Conservation (phyloP, 2,329 filamentous ascomycete species). For the Hymenotorrendiella dingleyae region DNA sequence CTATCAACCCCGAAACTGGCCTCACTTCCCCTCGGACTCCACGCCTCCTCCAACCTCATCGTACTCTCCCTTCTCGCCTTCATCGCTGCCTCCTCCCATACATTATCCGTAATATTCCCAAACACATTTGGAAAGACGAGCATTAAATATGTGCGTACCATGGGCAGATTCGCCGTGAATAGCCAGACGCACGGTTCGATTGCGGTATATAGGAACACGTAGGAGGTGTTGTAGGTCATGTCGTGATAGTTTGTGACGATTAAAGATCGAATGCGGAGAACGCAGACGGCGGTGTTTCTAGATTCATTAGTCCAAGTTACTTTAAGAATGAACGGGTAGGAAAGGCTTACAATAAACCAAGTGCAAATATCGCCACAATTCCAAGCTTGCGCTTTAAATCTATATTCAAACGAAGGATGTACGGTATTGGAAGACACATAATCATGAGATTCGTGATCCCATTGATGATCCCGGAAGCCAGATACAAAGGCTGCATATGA, state of each 20-base stretch:
- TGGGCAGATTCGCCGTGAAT: conserved; percentile 32
- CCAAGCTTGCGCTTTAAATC: conserved; percentile 29
- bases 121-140: conserved; percentile 4
- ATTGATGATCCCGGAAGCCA: conserved; percentile 20
- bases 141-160: conserved; percentile 11
- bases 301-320: not conserved
- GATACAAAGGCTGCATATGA: conserved; percentile 2
- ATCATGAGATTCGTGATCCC: conserved; percentile 32
- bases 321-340: not conserved
- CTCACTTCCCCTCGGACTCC: not conserved
- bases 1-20: not conserved
- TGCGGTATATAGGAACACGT: conserved; percentile 26
- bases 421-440: conserved; percentile 30
- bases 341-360: conserved; percentile 29
- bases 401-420: conserved; percentile 31
- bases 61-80: not conserved
- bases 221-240: conserved; percentile 9
- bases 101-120: not conserved
- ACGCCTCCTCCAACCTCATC: not conserved
- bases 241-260: conserved; percentile 2
- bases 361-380: conserved; percentile 31
- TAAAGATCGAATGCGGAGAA: conserved; percentile 21
- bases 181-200: conserved; percentile 33
- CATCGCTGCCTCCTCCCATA: too few species aligned
- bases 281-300: conserved; percentile 16